Percentiles rank a stretch among this genome's conserved stretches.
phyloP scores from a whole-genome alignment of 2,329 filamentous ascomycete species.

The Clarireedia hainanense region DNA sequence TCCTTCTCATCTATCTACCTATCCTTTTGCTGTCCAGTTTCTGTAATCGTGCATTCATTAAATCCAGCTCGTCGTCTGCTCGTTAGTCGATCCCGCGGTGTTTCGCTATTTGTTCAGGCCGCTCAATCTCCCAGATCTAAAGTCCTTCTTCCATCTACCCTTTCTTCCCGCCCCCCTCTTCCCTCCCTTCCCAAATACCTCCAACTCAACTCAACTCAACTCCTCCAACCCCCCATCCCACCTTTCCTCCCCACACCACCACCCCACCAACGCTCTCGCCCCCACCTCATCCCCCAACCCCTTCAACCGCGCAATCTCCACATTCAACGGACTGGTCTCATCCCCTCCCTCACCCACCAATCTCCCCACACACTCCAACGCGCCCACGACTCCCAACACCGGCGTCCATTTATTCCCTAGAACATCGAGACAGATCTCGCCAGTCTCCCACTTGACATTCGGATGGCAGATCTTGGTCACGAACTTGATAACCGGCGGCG shows the following conservation, averaged over 20 bases:
- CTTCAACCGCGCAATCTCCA: conserved; percentile 67
- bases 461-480: conserved; percentile 79
- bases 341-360: conserved; percentile 60
- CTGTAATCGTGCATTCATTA: too few relatives aligned
- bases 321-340: conserved; percentile 64
- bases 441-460: conserved; percentile 66
- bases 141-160: background rate
- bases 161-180: background rate
- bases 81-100: too few relatives aligned
- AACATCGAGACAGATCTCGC: conserved; percentile 91
- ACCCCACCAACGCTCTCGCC: conserved; percentile 62
- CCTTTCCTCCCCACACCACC: conserved; percentile 49
- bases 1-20: too few relatives aligned
- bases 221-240: background rate
- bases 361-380: conserved; percentile 64
- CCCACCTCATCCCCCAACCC: conserved; percentile 58
- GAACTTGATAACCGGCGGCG: conserved; percentile 72
- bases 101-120: background rate
- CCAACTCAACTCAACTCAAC: conserved; percentile 9
- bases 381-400: conserved; percentile 71
- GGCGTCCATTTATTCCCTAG: conserved; percentile 75
- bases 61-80: too few relatives aligned
- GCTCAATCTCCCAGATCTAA: background rate
- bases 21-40: too few relatives aligned
- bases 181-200: background rate